Evolutionary conservation across 2,329 filamentous ascomycete genomes (phyloP).

Genomic region (Emericellopsis cladophorae): DNA sequence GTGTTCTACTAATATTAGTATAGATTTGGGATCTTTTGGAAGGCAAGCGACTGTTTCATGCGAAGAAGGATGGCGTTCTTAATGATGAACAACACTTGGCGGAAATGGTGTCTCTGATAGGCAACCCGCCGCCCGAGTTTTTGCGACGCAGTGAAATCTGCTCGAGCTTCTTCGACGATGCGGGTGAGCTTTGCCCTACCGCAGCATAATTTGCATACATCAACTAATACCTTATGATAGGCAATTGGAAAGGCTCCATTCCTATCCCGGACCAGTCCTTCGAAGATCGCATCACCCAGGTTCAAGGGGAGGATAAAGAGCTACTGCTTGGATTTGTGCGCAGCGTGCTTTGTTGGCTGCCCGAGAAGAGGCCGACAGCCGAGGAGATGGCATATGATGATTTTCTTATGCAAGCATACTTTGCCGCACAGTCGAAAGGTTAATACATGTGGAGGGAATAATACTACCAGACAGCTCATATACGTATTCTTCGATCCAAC

Average conservation of each 20-base stretch:
- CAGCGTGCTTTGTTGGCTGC: conserved; percentile 11
- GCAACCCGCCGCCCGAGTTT: conserved; percentile 18
- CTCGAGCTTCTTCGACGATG: conserved; percentile 9
- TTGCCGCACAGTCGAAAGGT: conserved; percentile 1
- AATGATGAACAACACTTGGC: conserved; percentile 16
- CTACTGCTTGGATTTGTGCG: conserved; percentile 8
- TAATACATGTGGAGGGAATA: no score
- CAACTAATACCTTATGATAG: conserved; percentile 4
- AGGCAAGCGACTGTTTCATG: conserved; percentile 13
- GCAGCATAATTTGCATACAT: not conserved
- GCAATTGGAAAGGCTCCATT: conserved; percentile 12
- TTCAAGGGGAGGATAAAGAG: conserved; percentile 10
- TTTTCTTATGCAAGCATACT: conserved; percentile 5
- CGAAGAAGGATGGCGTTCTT: conserved; percentile 8
- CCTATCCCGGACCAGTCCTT: conserved; percentile 12
- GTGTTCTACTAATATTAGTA: not conserved
- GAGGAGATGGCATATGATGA: conserved; percentile 10
- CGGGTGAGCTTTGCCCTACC: conserved; percentile 5
- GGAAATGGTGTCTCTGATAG: conserved; percentile 23
- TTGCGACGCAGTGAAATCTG: conserved; percentile 13
- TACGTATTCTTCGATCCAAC: no score
- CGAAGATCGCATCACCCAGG: conserved; percentile 8
- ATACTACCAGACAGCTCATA: no score
- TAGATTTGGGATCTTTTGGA: conserved; percentile 20
- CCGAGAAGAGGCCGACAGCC: conserved; percentile 11